Evolutionary conservation across 164 flowering plant species (phyloP).

Genomic region (Berberis vulgaris): DNA sequence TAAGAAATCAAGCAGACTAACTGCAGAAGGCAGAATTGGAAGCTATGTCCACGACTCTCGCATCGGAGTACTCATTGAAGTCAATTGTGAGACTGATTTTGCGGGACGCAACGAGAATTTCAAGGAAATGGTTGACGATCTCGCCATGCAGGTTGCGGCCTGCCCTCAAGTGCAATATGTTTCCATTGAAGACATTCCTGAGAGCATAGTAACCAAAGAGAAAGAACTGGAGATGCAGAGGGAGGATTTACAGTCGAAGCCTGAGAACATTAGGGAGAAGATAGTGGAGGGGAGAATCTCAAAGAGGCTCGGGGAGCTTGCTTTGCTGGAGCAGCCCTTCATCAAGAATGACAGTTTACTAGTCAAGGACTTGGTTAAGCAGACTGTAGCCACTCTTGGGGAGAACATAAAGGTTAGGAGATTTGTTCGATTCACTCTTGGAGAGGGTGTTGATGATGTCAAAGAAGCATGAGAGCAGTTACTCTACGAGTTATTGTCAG

Average conservation of each 20-base stretch:
- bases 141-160: slow-evolving; percentile 97
- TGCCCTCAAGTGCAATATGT: slow-evolving; percentile 77
- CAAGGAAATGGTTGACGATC: slow-evolving; percentile 87
- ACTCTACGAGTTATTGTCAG: background rate
- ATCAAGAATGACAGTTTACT: slow-evolving; percentile 69
- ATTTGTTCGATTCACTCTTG: slow-evolving; percentile 78
- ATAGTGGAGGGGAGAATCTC: slow-evolving; percentile 87
- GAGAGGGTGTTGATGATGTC: slow-evolving; percentile 36
- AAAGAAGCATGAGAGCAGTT: slow-evolving; percentile 9
- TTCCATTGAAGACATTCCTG: slow-evolving; percentile 75
- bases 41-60: slow-evolving; percentile 90
- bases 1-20: slow-evolving; percentile 86
- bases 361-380: slow-evolving; percentile 91
- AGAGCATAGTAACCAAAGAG: slow-evolving; percentile 45
- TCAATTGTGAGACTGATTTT: slow-evolving; percentile 97
- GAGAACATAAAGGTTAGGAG: slow-evolving; percentile 88
- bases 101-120: slow-evolving; percentile 83
- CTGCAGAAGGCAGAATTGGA: slow-evolving; percentile 95
- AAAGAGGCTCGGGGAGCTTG: slow-evolving; percentile 93
- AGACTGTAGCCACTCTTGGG: slow-evolving; percentile 87
- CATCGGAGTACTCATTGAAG: slow-evolving; percentile 91
- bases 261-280: slow-evolving; percentile 85
- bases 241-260: slow-evolving; percentile 81
- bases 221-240: slow-evolving; percentile 92
- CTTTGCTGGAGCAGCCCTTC: slow-evolving; percentile 85